Base-by-base conservation (phyloP, 208 protist genomes). In the Trypanosoma vivax region DNA sequence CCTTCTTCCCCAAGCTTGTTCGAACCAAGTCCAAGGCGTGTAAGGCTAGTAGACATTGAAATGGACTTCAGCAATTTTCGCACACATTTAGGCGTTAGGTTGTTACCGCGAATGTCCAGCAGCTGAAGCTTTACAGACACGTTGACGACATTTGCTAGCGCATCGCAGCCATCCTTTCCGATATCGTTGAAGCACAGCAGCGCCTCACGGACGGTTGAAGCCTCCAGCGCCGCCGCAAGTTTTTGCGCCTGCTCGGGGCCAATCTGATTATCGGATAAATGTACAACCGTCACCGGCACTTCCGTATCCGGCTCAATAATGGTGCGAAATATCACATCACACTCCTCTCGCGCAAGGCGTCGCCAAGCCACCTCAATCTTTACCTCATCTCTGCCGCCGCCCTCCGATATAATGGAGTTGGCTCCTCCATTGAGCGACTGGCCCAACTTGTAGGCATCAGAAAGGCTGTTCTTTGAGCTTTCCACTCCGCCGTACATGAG, bases 121-220 rank as follows among this genome's bases (percentile, higher is more conserved):
- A 73, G 28, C 27, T 60, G 51, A 14, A 95, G 42, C n/a, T 73
- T 82, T 43, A 78, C 58, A 7, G 77, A 90, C 1, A 88, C 50
- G 42, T 76, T 89, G 28, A 92, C 73, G 16, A 92, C 73, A 23
- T 50, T 74, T 10, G 85, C 83, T n/a, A 95, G 53, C 1, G 73
- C 82, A 27, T 95, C 83, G 50, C 82, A 89, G n/a, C 89, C 89
- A 30, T 93, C 83, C 50, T 79, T 83, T 21, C 85, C 89, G 60
- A 95, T 90, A 63, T 89, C 72, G 54, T 95, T 95, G 75, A 82
- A 93, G 23, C 89, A 73, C 27, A 95, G 54, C 6, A 88, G 41
- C 14, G 90, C 64, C 48, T 92, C 74, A 37, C 53, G 70, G 33
- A 89, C 83, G 0, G 70, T 58, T 5, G 84, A 81, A 0, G 67